Base-by-base conservation (phyloP, 176 grass and related monocot species). In the Aegilops speltoides region DNA sequence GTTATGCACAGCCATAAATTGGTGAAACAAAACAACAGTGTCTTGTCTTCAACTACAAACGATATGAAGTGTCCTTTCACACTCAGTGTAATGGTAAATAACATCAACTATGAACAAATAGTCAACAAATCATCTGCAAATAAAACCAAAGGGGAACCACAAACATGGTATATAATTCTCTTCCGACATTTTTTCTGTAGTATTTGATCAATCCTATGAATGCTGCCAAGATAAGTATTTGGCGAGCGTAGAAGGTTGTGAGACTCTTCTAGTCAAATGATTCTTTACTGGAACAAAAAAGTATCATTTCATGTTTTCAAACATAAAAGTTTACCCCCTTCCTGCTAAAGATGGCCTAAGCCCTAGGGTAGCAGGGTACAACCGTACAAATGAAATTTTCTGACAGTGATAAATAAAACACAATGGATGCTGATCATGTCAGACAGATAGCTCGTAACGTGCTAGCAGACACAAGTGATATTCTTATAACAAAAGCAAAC, bases 161-260 rank as follows among this genome's bases (percentile, higher is more conserved):
- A 86, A 86, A 72, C 14, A 84, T 52, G 43, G 10, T 77, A 89
- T 26, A 1, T 72, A 56, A 40, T 78, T 38, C 5, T 83, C 8
- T 13, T 23, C 13, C 3, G 68, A 63, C 54, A 52, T 77, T 86
- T 37, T 66, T 71, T 76, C 41, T 45, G 26, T 57, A 86, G 61
- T 48, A 78, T 10, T 62, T 78, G 59, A 83, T 73, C 23, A 73
- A 45, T 14, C 11, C n/a, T 77, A 60, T 68, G 26, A 76, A 86
- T 15, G 46, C 6, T 46, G 25, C 19, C 34, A 80, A 60, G 38
- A 62, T 63, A 69, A 77, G 48, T n/a, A 23, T 12, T 16, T 19
- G 59, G 7, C 7, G 68, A 33, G 19, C 10, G 3, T 3, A 69
- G 48, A 82, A 23, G 15, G 3, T 63, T 36, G n/a, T 71, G 6